Base-by-base conservation (phyloP, 305 asterid genomes). In the Vinca major region DNA sequence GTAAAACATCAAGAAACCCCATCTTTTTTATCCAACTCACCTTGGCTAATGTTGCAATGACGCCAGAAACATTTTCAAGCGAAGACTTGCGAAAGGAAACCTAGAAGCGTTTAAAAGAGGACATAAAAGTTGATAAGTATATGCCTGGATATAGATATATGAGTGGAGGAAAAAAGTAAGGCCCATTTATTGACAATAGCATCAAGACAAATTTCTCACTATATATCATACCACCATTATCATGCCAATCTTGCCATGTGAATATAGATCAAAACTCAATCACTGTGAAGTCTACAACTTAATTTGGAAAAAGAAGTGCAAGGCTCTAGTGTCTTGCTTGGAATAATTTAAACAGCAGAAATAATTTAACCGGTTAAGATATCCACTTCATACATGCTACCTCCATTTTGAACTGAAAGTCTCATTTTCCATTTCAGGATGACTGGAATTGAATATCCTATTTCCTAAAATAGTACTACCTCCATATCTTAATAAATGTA, bases 21-120 rank as follows among this genome's bases (percentile, higher is more conserved):
- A 33, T 8, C n/a, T 45, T 37, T 21, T 74, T 62, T 16, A 7
- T 41, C 60, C 36, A 54, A 45, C 80, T 67, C 45, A 87, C 98
- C 90, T 81, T 87, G 41, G 85, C 85, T 73, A 88, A 79, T 63
- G 58, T 71, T 75, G 83, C 95, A 47, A 92, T 56, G 17, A 73
- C 0, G 66, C 78, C 95, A 57, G 81, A 73, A 64, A 63, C 63
- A 16, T 73, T 62, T 63, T 82, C 77, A 55, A 82, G 55, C 65
- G 93, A 73, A 21, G 86, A 76, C 48, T 75, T 83, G 63, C 67
- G 81, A 73, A 87, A 82, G 52, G 96, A 83, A 19, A 86, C 33
- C 97, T 88, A 91, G 62, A 83, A 56, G 19, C 60, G 19, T 20
- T 37, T 11, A 3, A 17, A 56, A 40, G n/a, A 55, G 5, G 6